Evolutionary conservation across 2,329 filamentous ascomycete genomes (phyloP).

Genomic region (Clonostachys rosea): DNA sequence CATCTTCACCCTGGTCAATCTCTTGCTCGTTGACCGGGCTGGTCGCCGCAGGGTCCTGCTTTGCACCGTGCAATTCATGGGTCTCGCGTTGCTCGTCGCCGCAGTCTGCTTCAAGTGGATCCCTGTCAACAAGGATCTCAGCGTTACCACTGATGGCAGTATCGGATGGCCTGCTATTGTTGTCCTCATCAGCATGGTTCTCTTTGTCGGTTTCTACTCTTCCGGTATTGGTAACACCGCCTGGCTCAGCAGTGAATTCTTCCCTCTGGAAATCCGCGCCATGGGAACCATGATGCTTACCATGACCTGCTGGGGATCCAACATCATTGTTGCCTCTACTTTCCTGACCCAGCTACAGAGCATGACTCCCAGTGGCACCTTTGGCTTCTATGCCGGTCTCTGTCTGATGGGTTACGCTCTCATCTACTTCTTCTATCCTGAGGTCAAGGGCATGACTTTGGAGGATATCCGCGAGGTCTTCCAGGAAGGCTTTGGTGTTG

Average conservation of each 20-base stretch:
- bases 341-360: not conserved
- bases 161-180: not conserved
- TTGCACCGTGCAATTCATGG: not conserved
- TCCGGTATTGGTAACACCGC: conserved; percentile 11
- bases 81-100: not conserved
- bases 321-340: conserved; percentile 11
- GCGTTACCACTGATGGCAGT: conserved; percentile 27
- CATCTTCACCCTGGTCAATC: not conserved
- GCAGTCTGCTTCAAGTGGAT: not conserved
- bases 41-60: not conserved
- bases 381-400: not conserved
- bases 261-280: conserved; percentile 33
- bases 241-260: conserved; percentile 13
- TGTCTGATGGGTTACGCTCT: conserved; percentile 9
- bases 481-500: conserved; percentile 34
- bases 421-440: conserved; percentile 41
- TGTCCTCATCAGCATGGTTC: conserved; percentile 4
- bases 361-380: not conserved
- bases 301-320: conserved; percentile 33
- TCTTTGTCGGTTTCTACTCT: conserved; percentile 13
- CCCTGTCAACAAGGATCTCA: not conserved
- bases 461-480: conserved; percentile 45
- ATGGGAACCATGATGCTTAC: conserved; percentile 38
- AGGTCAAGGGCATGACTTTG: conserved; percentile 45
- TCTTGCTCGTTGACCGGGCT: not conserved